Percentiles rank a stretch among this genome's conserved stretches.
These are phyloP conservation scores for Penicillium sp. DNA, from an alignment of 2,329 filamentous ascomycete genomes.

Conservation along the genomic window DNA sequence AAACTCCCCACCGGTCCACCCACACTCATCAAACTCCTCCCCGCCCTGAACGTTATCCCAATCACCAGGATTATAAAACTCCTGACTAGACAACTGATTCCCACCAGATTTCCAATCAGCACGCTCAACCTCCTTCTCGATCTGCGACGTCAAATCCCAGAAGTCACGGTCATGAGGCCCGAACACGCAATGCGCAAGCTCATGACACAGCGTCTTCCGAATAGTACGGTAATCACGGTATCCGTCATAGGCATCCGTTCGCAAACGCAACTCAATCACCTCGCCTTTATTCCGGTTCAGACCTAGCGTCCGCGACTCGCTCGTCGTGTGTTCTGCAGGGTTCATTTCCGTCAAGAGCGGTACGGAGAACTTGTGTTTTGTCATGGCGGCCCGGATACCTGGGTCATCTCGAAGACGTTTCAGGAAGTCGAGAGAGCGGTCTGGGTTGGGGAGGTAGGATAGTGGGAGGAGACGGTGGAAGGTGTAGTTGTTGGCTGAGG, in stretches of 20 bases:
- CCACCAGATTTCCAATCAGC: conserved; percentile 77
- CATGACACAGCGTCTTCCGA: conserved; percentile 87
- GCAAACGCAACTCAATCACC: conserved; percentile 81
- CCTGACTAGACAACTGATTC: conserved; percentile 57
- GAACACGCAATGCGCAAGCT: conserved; percentile 89
- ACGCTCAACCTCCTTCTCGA: conserved; percentile 79
- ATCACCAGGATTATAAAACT: conserved; percentile 60
- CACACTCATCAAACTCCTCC: conserved; percentile 64
- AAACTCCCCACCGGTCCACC: conserved; percentile 77
- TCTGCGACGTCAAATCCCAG: conserved; percentile 82
- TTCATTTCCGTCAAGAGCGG: conserved; percentile 94
- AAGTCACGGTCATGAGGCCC: conserved; percentile 81
- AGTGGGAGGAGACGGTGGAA: conserved; percentile 77
- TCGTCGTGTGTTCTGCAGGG: conserved; percentile 75
- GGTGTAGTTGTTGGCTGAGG: conserved; percentile 68
- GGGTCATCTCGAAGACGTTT: conserved; percentile 75
- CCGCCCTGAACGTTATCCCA: conserved; percentile 50
- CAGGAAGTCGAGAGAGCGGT: conserved; percentile 69
- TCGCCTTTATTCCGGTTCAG: conserved; percentile 85
- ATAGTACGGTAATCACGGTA: conserved; percentile 92
- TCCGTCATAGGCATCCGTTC: conserved; percentile 93
- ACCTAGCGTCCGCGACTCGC: conserved; percentile 78
- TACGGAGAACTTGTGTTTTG: conserved; percentile 78
- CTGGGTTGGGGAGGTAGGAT: conserved; percentile 71
- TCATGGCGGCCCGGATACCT: conserved; percentile 81